Evolutionary conservation across 2,329 filamentous ascomycete species (phyloP), one percentile per base, ranked within the genome.

Genomic region (Ophioceras dolichostomum): DNA sequence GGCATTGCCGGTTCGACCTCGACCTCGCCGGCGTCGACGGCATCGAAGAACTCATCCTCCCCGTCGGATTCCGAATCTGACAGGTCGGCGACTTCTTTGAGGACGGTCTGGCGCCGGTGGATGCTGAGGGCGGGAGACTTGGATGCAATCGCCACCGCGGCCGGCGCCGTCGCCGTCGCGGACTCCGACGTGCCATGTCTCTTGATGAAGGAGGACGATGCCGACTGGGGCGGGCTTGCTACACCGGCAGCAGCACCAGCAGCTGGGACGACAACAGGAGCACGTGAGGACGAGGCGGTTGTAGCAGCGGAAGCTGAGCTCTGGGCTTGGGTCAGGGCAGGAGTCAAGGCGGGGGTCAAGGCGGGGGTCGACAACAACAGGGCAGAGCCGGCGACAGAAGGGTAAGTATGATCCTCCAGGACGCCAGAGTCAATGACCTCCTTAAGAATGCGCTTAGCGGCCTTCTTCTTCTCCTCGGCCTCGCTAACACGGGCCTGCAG

Each of bases 31-130:
- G 88, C 84, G 57, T 94, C 91, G 5, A 98, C 81, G 8, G 91
- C 91, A 60, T 98, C 91, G 49, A 96, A 98, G 57, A 98, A 98
- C 54, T 96, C 89, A 37, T 94, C 83, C 34, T 86, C 86, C 21
- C 82, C 80, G 24, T 83, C 82, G 4, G 86, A 83, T 40, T 88
- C 81, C 1, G 79, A 84, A 38, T 89, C 87, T 0, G 84, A 91
- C 20, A 91, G 59, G 41, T 81, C 76, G 34, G 79, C 76, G 32
- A 89, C 70, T 46, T 83, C 73, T 7, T 77, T 76, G 30, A 91
- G 71, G 3, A 73, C 67, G 0, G 80, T 79, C 52, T 77, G 78
- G 40, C 76, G 74, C 36, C 73, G 67, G 27, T 61, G 58, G 10
- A 70, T 49, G 46, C 50, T 59, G 10, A 49, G 38, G 7, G 56